Evolutionary conservation across 2,329 filamentous ascomycete genomes (phyloP), one percentile per base, ranked within the genome.

Genomic region (Aquanectria penicillioides): DNA sequence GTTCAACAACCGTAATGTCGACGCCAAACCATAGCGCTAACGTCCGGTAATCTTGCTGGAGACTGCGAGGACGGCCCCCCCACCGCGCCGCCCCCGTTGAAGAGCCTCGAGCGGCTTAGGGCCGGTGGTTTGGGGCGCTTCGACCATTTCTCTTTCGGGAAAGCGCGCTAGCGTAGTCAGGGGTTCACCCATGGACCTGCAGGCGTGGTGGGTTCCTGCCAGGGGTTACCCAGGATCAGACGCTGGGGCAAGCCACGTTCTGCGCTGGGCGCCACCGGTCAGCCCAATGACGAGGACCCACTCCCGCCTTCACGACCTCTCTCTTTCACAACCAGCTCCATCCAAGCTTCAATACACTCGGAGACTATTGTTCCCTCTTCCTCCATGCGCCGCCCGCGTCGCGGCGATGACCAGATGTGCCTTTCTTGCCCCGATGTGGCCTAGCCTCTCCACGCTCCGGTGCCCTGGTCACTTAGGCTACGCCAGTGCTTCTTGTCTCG

Each of bases 361-460:
- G n/a, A n/a, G n/a, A n/a, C n/a, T n/a, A n/a, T n/a, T 46, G 41
- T 33, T 31, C 17, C 31, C 25, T 13, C 38, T 20, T 28, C n/a
- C 17, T 17, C 25, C 15, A 25, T 31, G 22, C 25, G n/a, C 22
- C 29, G 40, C 28, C 31, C 25, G 20, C 50, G 31, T 29, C 31
- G 38, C 18, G 12, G 25, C 47, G 26, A n/a, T n/a, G n/a, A n/a
- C n/a, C n/a, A n/a, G n/a, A n/a, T 34, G 26, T 31, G 33, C 38
- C 38, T 40, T 31, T 57, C 33, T 51, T 37, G 12, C 51, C 47
- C 54, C 38, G 54, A 57, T 57, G 15, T 20, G 28, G 54, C 20
- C 15, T 51, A 51, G 54, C 8, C 11, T 4, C 17, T 55, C 13
- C 22, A 20, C 23, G 28, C 25, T 22, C 38, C 9, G 5, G 37